Evolutionary conservation across 2,329 filamentous ascomycete genomes (phyloP), one percentile per base, ranked within the genome.

Genomic region (Cylindrodendrum hubeiense): DNA sequence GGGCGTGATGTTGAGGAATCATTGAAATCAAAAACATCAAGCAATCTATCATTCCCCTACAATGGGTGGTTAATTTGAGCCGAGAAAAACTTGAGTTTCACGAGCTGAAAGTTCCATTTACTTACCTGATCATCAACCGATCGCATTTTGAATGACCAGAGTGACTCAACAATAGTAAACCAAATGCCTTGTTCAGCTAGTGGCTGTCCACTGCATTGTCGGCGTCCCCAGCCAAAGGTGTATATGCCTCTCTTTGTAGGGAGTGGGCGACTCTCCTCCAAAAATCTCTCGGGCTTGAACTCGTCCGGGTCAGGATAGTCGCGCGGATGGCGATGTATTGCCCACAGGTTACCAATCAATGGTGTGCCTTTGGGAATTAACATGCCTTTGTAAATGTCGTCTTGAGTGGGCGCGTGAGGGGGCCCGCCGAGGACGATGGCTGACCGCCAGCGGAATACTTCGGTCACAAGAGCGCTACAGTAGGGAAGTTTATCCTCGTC

Each of bases 141-240:
- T 10, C 37, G 17, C 12, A 53, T 53, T 10, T 41, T 33, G 19
- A 44, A 55, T 4, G 52, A 15, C 52, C 52, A 55, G 17, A 55
- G 21, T 4, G 43, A 24, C 12, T 22, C 7, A 12, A 22, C 52
- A 28, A 43, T 37, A 5, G 52, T 55, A 13, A 44, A n/a, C n/a
- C 39, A 44, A 6, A 55, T 19, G 5, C 52, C 37, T n/a, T 55
- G 52, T 22, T 55, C 52, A 17, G 52, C 52, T 5, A 55, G 37
- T 3, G 52, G 52, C 19, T 55, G 52, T 1, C 52, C 52, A 37
- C 52, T 55, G 22, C 52, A 55, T 17, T 43, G 34, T 12, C 52
- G 34, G 5, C 37, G 34, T 12, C 52, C 52, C 52, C 52, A 44
- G 34, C 52, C 52, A 55, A 55, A 55, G 12, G 52, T 22, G 39